A percentile compares a stretch with the other conserved stretches of the same genome.
Evolutionary conservation across 2,329 filamentous ascomycete genomes (phyloP).

Genomic region (Periconia digitata): DNA sequence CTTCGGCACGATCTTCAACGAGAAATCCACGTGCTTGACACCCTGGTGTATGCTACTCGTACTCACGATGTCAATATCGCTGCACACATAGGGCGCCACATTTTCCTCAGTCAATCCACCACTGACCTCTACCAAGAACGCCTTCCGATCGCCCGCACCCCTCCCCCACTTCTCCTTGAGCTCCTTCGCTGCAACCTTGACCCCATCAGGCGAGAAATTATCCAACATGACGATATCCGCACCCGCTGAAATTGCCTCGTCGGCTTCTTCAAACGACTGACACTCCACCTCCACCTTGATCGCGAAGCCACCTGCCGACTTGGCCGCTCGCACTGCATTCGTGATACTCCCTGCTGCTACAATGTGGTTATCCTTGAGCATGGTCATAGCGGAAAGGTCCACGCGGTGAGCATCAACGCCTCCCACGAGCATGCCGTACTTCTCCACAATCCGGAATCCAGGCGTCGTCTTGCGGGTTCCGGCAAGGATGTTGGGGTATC

Average conservation of each 20-base stretch:
- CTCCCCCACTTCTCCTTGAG: slow-evolving; percentile 77
- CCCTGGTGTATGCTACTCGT: slow-evolving; percentile 98
- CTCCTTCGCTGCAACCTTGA: slow-evolving; percentile 71
- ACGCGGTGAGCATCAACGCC: slow-evolving; percentile 90
- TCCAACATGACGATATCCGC: slow-evolving; percentile 98
- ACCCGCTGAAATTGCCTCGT: slow-evolving; percentile 86
- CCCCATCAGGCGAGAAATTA: slow-evolving; percentile 82
- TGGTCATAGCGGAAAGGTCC: slow-evolving; percentile 88
- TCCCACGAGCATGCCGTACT: slow-evolving; percentile 95
- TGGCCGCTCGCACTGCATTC: slow-evolving; percentile 80
- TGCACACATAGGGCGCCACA: slow-evolving; percentile 73
- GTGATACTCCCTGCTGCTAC: slow-evolving; percentile 86
- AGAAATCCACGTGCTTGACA: slow-evolving; percentile 91
- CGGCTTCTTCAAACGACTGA: slow-evolving; percentile 81
- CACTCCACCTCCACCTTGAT: slow-evolving; percentile 97
- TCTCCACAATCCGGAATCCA: slow-evolving; percentile 92
- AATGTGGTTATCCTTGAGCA: slow-evolving; percentile 99
- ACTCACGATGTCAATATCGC: slow-evolving; percentile 92
- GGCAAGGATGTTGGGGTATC: slow-evolving; percentile 82
- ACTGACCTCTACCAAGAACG: slow-evolving; percentile 82
- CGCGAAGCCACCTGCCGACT: slow-evolving; percentile 81
- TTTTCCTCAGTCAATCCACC: slow-evolving; percentile 87
- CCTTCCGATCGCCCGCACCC: slow-evolving; percentile 63
- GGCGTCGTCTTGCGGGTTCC: slow-evolving; percentile 97
- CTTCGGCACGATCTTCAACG: slow-evolving; percentile 75